Conservation (phyloP, 345 rosid species). For the Crucihimalaya himalaica region DNA sequence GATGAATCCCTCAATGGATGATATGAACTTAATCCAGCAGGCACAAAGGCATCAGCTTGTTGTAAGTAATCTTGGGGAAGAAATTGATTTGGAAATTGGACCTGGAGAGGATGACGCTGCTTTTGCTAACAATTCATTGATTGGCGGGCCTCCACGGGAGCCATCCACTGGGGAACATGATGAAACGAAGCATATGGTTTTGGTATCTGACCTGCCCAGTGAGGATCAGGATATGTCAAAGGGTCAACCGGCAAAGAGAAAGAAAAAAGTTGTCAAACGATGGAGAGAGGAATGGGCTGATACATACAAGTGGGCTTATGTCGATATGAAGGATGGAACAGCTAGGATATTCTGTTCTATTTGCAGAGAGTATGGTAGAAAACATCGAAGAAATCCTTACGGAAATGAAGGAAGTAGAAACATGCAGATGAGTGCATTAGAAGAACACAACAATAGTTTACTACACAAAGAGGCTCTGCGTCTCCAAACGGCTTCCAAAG, state of each 20-base stretch:
- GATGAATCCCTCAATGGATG: slow-evolving; percentile 96
- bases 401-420: slow-evolving; percentile 99
- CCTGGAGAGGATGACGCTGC: slow-evolving; percentile 89
- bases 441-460: slow-evolving; percentile 98
- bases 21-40: slow-evolving; percentile 93
- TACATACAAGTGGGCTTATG: slow-evolving; percentile 99
- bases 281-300: slow-evolving; percentile 99
- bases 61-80: slow-evolving; percentile 92
- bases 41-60: slow-evolving; percentile 95
- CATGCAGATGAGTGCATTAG: slow-evolving; percentile 99
- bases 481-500: slow-evolving; percentile 97
- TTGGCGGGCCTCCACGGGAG: slow-evolving; percentile 64
- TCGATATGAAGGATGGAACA: slow-evolving; percentile 96
- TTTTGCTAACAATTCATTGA: slow-evolving; percentile 73
- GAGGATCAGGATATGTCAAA: slow-evolving; percentile 78
- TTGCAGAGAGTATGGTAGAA: slow-evolving; percentile 96
- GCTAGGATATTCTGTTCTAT: slow-evolving; percentile 96
- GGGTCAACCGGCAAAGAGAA: slow-evolving; percentile 69
- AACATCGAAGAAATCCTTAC: slow-evolving; percentile 95
- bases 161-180: slow-evolving; percentile 81
- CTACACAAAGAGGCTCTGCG: slow-evolving; percentile 99
- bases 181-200: slow-evolving; percentile 74
- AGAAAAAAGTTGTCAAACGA: slow-evolving; percentile 96
- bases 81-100: slow-evolving; percentile 96
- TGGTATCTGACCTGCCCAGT: slow-evolving; percentile 64